Evolutionary conservation across 441 rosid genomes (phyloP), one percentile per base, ranked within the genome.

Genomic region (Kokia cookei): DNA sequence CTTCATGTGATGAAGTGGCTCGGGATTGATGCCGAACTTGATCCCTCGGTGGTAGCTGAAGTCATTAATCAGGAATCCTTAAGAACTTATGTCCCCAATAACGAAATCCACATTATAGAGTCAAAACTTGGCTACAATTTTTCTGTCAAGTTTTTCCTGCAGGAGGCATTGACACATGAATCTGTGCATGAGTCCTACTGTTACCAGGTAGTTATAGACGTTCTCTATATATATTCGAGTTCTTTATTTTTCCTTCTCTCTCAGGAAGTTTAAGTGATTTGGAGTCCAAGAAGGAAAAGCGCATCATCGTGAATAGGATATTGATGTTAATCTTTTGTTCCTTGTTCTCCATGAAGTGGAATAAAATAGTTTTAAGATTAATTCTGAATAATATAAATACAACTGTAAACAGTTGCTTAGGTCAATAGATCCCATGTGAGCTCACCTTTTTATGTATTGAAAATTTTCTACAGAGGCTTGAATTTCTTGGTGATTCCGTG

Each of bases 401-500:
- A 4, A 59, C 26, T 5, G n/a, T 3, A 15, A 64, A 47, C 67
- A 22, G 10, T 57, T 48, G 70, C 69, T 45, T 54, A 26, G 47
- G 47, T 42, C 47, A 42, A 42, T 42, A 42, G 71, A 17, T 32
- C 77, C 22, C 54, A 35, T 15, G 62, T 75, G 48, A 32, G 72
- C 47, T 76, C 67, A 48, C 65, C 57, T 40, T 67, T 48, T 48
- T 81, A 22, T 59, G n/a, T 47, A 69, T 73, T 59, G 40, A 74
- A 73, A 64, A 42, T 71, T 71, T 73, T 63, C 19, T 72, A 65
- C 90, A 96, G 99, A 92, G 98, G 82, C 91, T 94, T 77, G 99
- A 96, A 85, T 96, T 91, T 87, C 98, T 96, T 0, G 98, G 98
- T 0, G 98, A 94, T 75, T 83, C 97, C 71, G 94, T 85, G 3